Percentiles rank a stretch among this genome's conserved stretches.
These are phyloP conservation scores for Atalantia buxifolia DNA, from an alignment of 345 rosid genomes.

Conservation along the genomic window DNA sequence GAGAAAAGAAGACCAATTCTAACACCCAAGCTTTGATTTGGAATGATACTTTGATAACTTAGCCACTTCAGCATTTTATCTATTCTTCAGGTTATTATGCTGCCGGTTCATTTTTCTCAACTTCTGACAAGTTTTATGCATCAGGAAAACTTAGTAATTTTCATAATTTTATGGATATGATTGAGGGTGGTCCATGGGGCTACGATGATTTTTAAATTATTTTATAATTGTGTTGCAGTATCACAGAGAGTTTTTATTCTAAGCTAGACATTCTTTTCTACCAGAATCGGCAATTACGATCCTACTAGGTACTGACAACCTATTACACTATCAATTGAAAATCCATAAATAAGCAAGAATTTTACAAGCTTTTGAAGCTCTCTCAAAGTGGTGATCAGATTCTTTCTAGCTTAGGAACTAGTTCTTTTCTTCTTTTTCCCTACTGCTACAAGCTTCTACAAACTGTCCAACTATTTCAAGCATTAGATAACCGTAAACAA, in stretches of 20 bases:
- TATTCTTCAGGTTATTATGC: neutral
- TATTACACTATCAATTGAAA: neutral
- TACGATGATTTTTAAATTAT: neutral
- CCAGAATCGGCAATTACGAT: neutral
- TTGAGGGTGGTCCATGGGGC: neutral
- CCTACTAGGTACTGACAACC: neutral
- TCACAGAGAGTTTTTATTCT: neutral
- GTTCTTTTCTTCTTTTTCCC: neutral
- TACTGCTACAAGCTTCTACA: neutral
- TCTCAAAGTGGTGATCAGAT: neutral
- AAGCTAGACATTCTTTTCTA: neutral
- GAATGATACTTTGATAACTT: neutral
- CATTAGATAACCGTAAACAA: neutral
- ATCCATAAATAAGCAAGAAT: neutral
- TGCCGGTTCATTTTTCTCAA: neutral
- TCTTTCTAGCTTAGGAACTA: neutral
- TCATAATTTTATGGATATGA: neutral
- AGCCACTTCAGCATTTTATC: neutral
- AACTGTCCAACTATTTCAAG: neutral
- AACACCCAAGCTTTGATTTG: neutral
- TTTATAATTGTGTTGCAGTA: too few relatives aligned
- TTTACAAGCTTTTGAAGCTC: neutral
- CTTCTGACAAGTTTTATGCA: neutral
- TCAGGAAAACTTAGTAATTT: neutral
- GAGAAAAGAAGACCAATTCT: neutral